Evolutionary conservation across 2,329 filamentous ascomycete genomes (phyloP), one percentile per base, ranked within the genome.

Genomic region (Phyllosticta citriasiana): DNA sequence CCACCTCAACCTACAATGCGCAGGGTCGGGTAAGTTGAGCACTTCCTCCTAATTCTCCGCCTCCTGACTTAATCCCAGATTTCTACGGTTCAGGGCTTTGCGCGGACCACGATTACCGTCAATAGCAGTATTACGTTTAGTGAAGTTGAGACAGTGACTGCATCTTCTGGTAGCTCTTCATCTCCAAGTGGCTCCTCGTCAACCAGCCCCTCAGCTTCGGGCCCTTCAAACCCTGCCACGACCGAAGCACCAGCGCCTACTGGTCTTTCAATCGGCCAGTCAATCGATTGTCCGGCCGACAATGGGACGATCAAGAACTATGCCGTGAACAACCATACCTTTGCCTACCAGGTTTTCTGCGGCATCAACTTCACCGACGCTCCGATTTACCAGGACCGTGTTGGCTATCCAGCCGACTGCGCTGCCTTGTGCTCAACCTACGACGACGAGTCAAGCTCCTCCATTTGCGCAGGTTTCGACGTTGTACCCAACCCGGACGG

Each of bases 1-100:
- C 66, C 12, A 72, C 70, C 1, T 35, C 55, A 2, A 70, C 66
- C 6, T 66, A 65, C 55, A 66, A 67, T n/a, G 65, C 68, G 22
- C 65, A 66, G 47, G 57, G 67, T 35, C 63, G 62, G 3, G 71
- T 73, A 67, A 57, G 70, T 26, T 7, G 10, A 22, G 25, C n/a
- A 5, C 7, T 8, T 8, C 9, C 3, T 9, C 14, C 14, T n/a
- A 24, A 40, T 9, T n/a, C 35, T 24, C 4, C 4, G 6, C 30
- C 7, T 26, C 16, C 62, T 63, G 50, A 63, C 24, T n/a, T 1
- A 4, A 6, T 35, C 16, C 12, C 16, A 63, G 62, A n/a, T 33
- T 7, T 62, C 57, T 7, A 63, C 60, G 10, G 14, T 64, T 5
- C 27, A 60, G 12, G 63, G 52, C 6, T 64, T 57, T 50, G 58